Evolutionary conservation across 2,329 filamentous ascomycete genomes (phyloP).

Genomic region (Aspergillus novoparasiticus): DNA sequence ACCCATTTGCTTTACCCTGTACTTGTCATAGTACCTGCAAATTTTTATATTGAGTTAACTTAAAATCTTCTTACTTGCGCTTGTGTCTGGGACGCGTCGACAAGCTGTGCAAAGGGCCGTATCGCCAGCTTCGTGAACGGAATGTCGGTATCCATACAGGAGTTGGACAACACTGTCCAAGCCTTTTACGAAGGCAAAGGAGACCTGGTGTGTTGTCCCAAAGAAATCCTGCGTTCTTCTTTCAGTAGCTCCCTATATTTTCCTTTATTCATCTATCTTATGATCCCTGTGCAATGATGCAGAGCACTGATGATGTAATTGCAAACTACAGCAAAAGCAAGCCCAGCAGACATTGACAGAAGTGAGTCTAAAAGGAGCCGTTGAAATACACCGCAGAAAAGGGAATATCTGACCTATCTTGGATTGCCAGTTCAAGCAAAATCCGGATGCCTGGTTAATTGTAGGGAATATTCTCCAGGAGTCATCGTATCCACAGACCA

Average conservation of each 20-base stretch:
- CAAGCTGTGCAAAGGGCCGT: conserved; percentile 27
- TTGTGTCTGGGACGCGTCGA: neutral
- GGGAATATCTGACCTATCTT: conserved; percentile 16
- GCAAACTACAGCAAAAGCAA: conserved; percentile 76
- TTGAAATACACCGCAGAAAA: neutral
- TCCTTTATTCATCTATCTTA: neutral
- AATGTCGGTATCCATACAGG: conserved; percentile 77
- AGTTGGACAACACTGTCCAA: conserved; percentile 95
- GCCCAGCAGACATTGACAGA: conserved; percentile 91
- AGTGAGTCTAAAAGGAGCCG: conserved; percentile 55
- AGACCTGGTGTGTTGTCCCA: conserved; percentile 71
- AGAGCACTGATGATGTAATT: neutral
- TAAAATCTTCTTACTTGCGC: neutral
- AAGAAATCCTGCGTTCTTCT: too few species aligned
- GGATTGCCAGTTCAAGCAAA: conserved; percentile 84
- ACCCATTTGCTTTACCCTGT: conserved; percentile 15
- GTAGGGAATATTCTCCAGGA: conserved; percentile 96
- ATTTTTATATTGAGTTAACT: conserved; percentile 10
- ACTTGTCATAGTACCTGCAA: conserved; percentile 17
- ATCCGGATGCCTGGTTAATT: conserved; percentile 95
- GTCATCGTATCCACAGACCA: conserved; percentile 91
- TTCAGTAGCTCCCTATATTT: neutral
- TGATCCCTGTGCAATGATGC: neutral
- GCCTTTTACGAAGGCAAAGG: conserved; percentile 97
- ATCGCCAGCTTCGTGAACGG: conserved; percentile 36